Conservation (phyloP, 1,139 yeast genomes). For the Petasospora rhodanensis region DNA sequence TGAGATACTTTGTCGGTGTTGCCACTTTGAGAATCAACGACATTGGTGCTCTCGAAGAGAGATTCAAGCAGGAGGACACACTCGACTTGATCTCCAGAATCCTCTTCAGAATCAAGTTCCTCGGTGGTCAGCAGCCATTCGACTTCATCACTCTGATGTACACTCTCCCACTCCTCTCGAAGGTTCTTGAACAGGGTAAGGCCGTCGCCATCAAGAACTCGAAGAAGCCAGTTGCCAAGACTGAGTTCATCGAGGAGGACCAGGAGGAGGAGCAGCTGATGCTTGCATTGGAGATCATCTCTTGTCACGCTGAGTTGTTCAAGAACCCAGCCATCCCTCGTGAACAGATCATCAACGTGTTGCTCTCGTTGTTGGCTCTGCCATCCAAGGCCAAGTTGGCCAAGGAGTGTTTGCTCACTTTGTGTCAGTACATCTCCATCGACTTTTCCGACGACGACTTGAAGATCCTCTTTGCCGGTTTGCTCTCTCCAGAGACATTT, state of each 20-base stretch:
- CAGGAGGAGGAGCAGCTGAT: constrained; percentile 84
- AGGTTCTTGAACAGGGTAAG: constrained; percentile 59
- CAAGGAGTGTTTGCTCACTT: constrained; percentile 73
- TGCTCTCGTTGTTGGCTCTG: constrained; percentile 62
- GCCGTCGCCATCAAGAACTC: constrained; percentile 47
- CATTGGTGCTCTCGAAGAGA: constrained; percentile 37
- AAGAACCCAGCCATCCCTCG: constrained; percentile 69
- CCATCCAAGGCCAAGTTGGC: constrained; percentile 78
- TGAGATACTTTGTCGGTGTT: constrained; percentile 56
- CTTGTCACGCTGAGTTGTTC: constrained; percentile 72
- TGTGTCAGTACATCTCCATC: constrained; percentile 71
- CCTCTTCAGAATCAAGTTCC: constrained; percentile 69
- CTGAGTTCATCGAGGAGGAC: constrained; percentile 73
- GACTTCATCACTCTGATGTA: constrained; percentile 68
- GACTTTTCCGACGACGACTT: constrained; percentile 56
- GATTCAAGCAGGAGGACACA: constrained; percentile 47
- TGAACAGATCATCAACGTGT: constrained; percentile 51
- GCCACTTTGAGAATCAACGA: constrained; percentile 57
- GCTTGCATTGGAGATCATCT: constrained; percentile 71
- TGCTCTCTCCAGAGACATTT: constrained; percentile 60
- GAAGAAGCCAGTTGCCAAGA: constrained; percentile 42
- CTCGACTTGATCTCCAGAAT: constrained; percentile 56
- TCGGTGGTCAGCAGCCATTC: constrained; percentile 68
- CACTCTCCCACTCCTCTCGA: constrained; percentile 65
- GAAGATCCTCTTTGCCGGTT: constrained; percentile 49